Evolutionary conservation across 2,329 filamentous ascomycete genomes (phyloP), one percentile per base, ranked within the genome.

Genomic region (Raffaelea deltoideospora): DNA sequence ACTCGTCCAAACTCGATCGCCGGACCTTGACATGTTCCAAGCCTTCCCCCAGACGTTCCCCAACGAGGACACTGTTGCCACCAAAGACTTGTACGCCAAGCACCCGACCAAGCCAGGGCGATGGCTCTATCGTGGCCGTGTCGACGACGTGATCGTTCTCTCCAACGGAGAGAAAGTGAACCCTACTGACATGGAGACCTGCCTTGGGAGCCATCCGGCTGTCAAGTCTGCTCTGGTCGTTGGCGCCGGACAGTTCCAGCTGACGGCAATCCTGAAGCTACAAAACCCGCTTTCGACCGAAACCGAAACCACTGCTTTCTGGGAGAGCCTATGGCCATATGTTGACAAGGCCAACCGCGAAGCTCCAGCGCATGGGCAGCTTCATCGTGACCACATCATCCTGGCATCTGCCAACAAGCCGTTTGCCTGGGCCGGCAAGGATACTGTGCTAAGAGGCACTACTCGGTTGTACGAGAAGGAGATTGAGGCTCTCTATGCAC

Each of bases 121-220:
- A 40, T 65, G 55, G 55, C 39, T 49, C 19, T 51, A 53, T 33
- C 42, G 47, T 11, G 52, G 55, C 19, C 48, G 57, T n/a, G 41
- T 49, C 0, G 65, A 69, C 40, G 60, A 64, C 41, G 50, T 69
- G 31, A 60, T 69, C 14, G 63, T 69, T 13, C 59, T 70, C 26
- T 60, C 57, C 2, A 67, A 61, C 33, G 65, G 64, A 21, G 62
- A 67, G 49, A 69, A 69, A 47, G 44, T 68, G 7, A 69, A 70
- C 41, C 63, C 63, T 0, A 49, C 61, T 4, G 55, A 52, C 3
- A 60, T 67, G 24, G 64, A 68, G 42, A 44, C 49, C 0, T 53
- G 52, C 13, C 46, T 69, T 3, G 40, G 45, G 7, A 48, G 47
- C 10, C 61, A 66, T 31, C 55, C 59, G 0, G 42, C 50, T 1